Conservation (phyloP, 179 eudicot genomes). For the Actinidia arguta region DNA sequence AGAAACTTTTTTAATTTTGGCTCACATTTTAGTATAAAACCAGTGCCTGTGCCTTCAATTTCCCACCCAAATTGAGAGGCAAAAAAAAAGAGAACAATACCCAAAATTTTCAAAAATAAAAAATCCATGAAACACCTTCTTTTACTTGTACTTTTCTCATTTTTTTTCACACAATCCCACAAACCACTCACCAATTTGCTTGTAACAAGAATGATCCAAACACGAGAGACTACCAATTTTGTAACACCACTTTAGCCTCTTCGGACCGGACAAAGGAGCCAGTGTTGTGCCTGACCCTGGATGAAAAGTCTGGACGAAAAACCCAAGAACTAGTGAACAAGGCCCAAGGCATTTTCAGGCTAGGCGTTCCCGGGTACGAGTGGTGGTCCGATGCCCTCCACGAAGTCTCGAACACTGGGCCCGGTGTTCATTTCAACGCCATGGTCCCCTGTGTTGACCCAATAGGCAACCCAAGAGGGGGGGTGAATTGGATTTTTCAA, state of each 20-base stretch:
- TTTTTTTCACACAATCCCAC: slow-evolving; percentile 12
- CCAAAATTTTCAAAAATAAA: no score
- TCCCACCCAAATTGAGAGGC: background rate
- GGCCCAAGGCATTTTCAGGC: slow-evolving; percentile 37
- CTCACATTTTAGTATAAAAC: slow-evolving; percentile 7
- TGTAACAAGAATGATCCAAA: slow-evolving; percentile 33
- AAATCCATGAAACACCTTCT: background rate
- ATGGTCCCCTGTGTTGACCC: slow-evolving; percentile 58
- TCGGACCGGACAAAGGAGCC: slow-evolving; percentile 41
- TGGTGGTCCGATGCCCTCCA: slow-evolving; percentile 81
- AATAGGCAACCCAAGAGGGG: no score
- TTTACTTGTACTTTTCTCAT: slow-evolving; percentile 15
- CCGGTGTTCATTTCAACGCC: slow-evolving; percentile 48
- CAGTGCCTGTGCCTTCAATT: background rate
- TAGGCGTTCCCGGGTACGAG: slow-evolving; percentile 45
- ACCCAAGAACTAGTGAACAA: slow-evolving; percentile 32
- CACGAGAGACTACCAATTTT: slow-evolving; percentile 27
- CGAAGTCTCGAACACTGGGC: slow-evolving; percentile 63
- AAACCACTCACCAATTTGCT: slow-evolving; percentile 25
- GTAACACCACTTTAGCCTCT: slow-evolving; percentile 34
- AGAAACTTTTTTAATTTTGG: background rate
- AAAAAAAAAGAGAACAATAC: no score
- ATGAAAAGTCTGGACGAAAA: no score
- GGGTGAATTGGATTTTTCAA: no score
- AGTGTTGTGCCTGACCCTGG: slow-evolving; percentile 39